A percentile compares a stretch with the other conserved stretches of the same genome.
Evolutionary conservation across 1,139 yeast species (phyloP).

Genomic region (Candida sojae): DNA sequence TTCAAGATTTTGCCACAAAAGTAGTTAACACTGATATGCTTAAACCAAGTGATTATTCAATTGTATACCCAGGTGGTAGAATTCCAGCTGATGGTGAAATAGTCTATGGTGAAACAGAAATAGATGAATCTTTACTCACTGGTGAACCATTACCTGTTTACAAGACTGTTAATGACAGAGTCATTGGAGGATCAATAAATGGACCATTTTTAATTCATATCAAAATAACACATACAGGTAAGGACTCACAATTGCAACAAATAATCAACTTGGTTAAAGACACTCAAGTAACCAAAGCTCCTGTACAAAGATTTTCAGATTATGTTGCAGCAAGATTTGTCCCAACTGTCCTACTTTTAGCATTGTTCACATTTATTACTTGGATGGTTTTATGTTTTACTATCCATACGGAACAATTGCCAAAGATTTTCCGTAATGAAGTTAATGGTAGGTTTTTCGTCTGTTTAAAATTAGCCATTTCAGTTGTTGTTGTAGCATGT

Average conservation of each 20-base stretch:
- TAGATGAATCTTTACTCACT: constrained; percentile 86
- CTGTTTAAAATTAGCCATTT: constrained; percentile 81
- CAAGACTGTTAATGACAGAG: constrained; percentile 59
- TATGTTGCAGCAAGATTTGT: constrained; percentile 84
- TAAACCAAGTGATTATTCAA: constrained; percentile 74
- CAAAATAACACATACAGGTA: constrained; percentile 70
- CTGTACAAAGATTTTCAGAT: constrained; percentile 89
- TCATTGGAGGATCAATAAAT: constrained; percentile 91
- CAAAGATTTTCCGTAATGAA: constrained; percentile 55
- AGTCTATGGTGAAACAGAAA: constrained; percentile 73
- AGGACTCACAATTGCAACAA: constrained; percentile 82
- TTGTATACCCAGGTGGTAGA: constrained; percentile 82
- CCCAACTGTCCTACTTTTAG: constrained; percentile 65
- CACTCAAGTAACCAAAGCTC: constrained; percentile 87
- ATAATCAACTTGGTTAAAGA: constrained; percentile 84
- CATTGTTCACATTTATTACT: constrained; percentile 62
- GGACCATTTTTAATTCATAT: constrained; percentile 74
- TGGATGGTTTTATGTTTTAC: constrained; percentile 56
- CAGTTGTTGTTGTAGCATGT: constrained; percentile 95
- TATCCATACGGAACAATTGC: constrained; percentile 38
- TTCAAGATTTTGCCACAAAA: constrained; percentile 24
- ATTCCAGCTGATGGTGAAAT: constrained; percentile 92
- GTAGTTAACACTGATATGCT: constrained; percentile 70
- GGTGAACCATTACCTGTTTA: constrained; percentile 84
- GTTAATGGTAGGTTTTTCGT: constrained; percentile 62